Conservation (phyloP, 768 basidiomycete genomes). For the Daedalea quercina region DNA sequence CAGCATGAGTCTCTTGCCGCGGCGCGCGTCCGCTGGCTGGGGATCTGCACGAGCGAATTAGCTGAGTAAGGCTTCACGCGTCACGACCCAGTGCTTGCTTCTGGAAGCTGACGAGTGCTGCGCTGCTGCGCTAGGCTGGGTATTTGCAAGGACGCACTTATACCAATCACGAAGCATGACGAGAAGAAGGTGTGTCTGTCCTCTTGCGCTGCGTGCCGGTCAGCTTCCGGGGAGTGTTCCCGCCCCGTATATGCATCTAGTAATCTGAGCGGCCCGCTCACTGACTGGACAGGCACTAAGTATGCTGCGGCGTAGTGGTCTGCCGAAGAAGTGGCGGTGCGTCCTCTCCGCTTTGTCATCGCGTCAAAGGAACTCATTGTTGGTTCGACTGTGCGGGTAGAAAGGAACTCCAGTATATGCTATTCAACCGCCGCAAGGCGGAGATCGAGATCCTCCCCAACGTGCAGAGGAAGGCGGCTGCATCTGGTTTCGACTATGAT, state of each 20-base stretch:
- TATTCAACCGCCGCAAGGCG: slow-evolving; percentile 81
- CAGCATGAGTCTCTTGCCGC: slow-evolving; percentile 73
- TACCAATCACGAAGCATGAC: slow-evolving; percentile 67
- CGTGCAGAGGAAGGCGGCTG: neutral
- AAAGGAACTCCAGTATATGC: slow-evolving; percentile 74
- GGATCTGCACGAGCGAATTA: slow-evolving; percentile 67
- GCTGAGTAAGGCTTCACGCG: slow-evolving; percentile 36
- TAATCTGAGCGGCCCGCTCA: neutral
- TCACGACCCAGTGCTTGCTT: neutral
- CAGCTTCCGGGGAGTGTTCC: neutral
- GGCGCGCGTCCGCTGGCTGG: slow-evolving; percentile 70
- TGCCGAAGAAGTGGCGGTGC: slow-evolving; percentile 69
- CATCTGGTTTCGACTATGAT: neutral
- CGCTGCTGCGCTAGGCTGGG: slow-evolving; percentile 39
- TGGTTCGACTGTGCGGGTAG: slow-evolving; percentile 39
- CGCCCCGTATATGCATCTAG: too few relatives aligned
- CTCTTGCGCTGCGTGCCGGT: neutral
- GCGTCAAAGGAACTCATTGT: slow-evolving; percentile 2
- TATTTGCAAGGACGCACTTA: slow-evolving; percentile 50
- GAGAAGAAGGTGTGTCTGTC: slow-evolving; percentile 56
- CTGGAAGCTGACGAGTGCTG: neutral
- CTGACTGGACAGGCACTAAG: slow-evolving; percentile 42
- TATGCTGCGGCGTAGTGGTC: slow-evolving; percentile 44
- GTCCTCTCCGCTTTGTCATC: slow-evolving; percentile 6
- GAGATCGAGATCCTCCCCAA: slow-evolving; percentile 74